Base-by-base conservation (phyloP, 192 early-diverging fungal species). In the Gonapodya prolifera region DNA sequence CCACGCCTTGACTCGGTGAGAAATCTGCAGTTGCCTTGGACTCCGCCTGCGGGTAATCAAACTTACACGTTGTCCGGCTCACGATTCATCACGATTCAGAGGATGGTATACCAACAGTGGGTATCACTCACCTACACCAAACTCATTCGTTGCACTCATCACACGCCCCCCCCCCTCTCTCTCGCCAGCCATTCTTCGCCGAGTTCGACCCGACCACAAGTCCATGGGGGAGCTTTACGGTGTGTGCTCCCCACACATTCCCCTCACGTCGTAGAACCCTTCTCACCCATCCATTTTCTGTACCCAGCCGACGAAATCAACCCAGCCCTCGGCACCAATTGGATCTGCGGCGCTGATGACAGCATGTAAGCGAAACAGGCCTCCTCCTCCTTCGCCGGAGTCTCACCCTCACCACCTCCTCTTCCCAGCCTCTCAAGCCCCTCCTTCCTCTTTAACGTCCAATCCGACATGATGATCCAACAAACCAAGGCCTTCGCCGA, bases 1-100 rank as follows among this genome's bases (percentile, higher is more conserved):
- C 31, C 71, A 73, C 71, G 71, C 71, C 71, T 79, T 89, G 29
- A 88, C 89, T 0, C 86, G 89, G 16, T 91, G 91, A 13, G n/a
- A n/a, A n/a, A n/a, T n/a, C n/a, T n/a, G n/a, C n/a, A n/a, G n/a
- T n/a, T n/a, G n/a, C n/a, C n/a, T n/a, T n/a, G n/a, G n/a, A n/a
- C n/a, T n/a, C n/a, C n/a, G n/a, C n/a, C n/a, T n/a, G n/a, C n/a
- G n/a, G n/a, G n/a, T n/a, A n/a, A n/a, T n/a, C n/a, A n/a, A n/a
- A n/a, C n/a, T n/a, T n/a, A n/a, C n/a, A n/a, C n/a, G n/a, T n/a
- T n/a, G n/a, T n/a, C n/a, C n/a, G n/a, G n/a, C n/a, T n/a, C n/a
- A n/a, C n/a, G n/a, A n/a, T n/a, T n/a, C n/a, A n/a, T n/a, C n/a
- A n/a, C n/a, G n/a, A n/a, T n/a, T n/a, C n/a, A 61, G 45, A 23